Base-by-base conservation (phyloP, 345 rosid species). In the Pugionium dolabratum region DNA sequence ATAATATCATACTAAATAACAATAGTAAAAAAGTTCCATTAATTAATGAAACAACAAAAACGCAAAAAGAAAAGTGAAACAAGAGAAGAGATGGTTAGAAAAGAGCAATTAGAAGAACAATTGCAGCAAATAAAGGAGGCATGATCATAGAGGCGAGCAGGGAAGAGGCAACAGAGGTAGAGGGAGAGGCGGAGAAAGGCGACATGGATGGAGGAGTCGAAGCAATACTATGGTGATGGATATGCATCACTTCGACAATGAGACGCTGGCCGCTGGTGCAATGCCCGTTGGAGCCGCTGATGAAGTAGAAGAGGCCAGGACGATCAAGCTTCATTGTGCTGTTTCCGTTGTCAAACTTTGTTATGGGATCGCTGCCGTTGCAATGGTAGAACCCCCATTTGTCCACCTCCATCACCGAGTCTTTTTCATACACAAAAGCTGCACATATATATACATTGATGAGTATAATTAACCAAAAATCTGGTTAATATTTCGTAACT, bases 301-400 rank as follows among this genome's bases (percentile, higher is more conserved):
- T 83, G 87, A 83, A 88, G 79, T 79, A 90, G 74, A 86, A 88
- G 2, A 83, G 82, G 1, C 95, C 97, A n/a, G 90, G 80, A 72
- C 79, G 79, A 57, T 86, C 88, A 10, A 90, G 86, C 9, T 55
- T 42, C 58, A 88, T 8, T 1, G 67, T 76, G 71, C 87, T 86
- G 63, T 75, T 83, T 4, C 95, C 90, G 34, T 86, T 79, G 87
- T 83, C 73, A 74, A 80, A 83, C 18, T 73, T 77, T 3, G 64
- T 41, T 10, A 78, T 64, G 0, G 87, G 78, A 2, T 74, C 60
- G 76, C 79, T 83, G 2, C 64, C 31, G 70, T 81, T 82, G 81
- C 97, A 90, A 54, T 90, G 95, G 80, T 77, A 83, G 71, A 79
- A 88, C 0, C 87, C 84, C 82, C 82, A 79, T 80, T 88, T 86